Base-by-base conservation (phyloP, 2,329 filamentous ascomycete species). In the Ceratocystiopsis minuta region DNA sequence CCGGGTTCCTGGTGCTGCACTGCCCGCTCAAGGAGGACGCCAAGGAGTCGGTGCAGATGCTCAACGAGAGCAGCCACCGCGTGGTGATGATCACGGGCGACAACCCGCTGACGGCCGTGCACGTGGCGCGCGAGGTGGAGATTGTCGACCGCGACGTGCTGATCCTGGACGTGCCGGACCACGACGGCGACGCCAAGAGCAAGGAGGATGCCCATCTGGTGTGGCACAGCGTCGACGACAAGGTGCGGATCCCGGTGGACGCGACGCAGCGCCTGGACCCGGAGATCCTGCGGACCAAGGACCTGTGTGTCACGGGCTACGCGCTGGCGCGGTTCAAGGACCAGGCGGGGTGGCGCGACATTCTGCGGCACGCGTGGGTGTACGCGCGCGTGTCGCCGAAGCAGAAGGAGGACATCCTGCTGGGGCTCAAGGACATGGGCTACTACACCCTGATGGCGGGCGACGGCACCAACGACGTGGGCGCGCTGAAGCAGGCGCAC, bases 31-130 rank as follows among this genome's bases (percentile, higher is more conserved):
- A 98, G 63, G 87, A 94, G 20, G 90, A 98, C 58, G 90, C 90
- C 38, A 82, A 92, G 62, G 79, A 90, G 57, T 78, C 90, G 34
- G 84, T 98, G 35, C 84, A 81, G 50, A 95, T 96, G 85, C 72
- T 98, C 52, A 98, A 95, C 56, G 90, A 98, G 66, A 96, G 88
- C 61, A 96, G 87, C 62, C 90, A 98, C 60, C 84, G 90, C 52
- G 86, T 94, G 38, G 82, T 98, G 52, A 98, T 98, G 90, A 98
- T 98, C 50, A 98, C 90, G 46, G 90, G 90, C 56, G 90, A 98
- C 60, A 98, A 98, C 58, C 88, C 90, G 13, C 70, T 98, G 41
- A 98, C 90, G 35, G 90, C 90, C 49, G 84, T 94, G 12, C 88
- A 98, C 56, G 90, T 98, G 43, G 90, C 90, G 15, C 78, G 80